Conservation (phyloP, 225 moss, liverwort and hornwort species). For the Polytrichum formosum region DNA sequence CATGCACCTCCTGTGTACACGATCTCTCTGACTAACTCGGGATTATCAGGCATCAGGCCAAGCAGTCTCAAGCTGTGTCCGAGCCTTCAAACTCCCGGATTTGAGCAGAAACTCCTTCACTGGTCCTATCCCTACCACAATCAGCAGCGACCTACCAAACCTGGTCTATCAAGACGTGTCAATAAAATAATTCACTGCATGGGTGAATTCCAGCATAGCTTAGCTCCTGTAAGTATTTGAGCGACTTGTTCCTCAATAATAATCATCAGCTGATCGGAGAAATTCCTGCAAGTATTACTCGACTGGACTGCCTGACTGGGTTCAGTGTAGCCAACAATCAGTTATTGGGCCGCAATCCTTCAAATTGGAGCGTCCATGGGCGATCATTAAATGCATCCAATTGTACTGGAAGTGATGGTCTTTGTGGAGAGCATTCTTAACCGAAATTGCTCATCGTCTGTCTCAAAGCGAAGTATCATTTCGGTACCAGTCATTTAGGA, state of each 20-base stretch:
- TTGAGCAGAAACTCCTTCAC: constrained; percentile 37
- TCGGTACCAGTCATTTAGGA: no score
- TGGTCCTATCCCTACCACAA: constrained; percentile 24
- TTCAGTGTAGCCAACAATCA: constrained; percentile 35
- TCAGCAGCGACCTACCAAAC: constrained; percentile 29
- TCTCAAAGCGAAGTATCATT: no score
- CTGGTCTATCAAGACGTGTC: constrained; percentile 24
- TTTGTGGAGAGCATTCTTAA: no score
- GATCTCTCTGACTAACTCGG: constrained; percentile 8
- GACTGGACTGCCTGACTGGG: constrained; percentile 14
- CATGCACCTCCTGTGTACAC: constrained; percentile 13
- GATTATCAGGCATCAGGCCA: constrained; percentile 33
- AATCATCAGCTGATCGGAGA: constrained; percentile 27
- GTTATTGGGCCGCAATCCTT: constrained; percentile 37
- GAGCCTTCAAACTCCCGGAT: constrained; percentile 13
- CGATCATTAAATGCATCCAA: constrained; percentile 10
- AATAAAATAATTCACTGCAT: constrained; percentile 14
- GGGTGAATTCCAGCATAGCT: constrained; percentile 27
- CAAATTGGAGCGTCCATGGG: background rate
- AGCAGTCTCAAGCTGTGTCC: constrained; percentile 21
- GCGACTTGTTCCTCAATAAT: constrained; percentile 21
- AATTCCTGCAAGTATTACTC: constrained; percentile 26
- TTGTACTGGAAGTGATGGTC: no score
- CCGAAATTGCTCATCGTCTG: no score
- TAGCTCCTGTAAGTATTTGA: constrained; percentile 29